These are phyloP conservation scores for Aspergillus latus DNA, from an alignment of 2,329 filamentous ascomycete species.

Conservation along the genomic window DNA sequence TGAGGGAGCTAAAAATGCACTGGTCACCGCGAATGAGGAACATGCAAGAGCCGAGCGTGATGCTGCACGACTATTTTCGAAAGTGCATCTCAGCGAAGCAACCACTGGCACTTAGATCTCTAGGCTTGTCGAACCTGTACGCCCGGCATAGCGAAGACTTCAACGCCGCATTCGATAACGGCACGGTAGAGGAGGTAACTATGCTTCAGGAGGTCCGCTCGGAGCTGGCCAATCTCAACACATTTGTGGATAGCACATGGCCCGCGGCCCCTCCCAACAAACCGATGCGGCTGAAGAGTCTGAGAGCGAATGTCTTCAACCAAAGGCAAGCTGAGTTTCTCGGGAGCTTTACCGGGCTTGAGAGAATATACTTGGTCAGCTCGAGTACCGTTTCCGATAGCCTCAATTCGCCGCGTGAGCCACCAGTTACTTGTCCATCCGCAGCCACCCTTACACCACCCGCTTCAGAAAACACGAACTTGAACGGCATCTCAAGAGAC, in stretches of 20 bases:
- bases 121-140: conserved; percentile 60
- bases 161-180: conserved; percentile 44
- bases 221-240: conserved; percentile 37
- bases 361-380: conserved; percentile 55
- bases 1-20: conserved; percentile 58
- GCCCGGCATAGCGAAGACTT: conserved; percentile 53
- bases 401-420: conserved; percentile 33
- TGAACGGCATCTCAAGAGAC: conserved; percentile 17
- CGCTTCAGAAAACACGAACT: conserved; percentile 19
- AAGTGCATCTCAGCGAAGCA: conserved; percentile 52
- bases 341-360: conserved; percentile 44
- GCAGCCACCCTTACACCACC: conserved; percentile 33
- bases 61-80: conserved; percentile 56
- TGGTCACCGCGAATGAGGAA: conserved; percentile 64
- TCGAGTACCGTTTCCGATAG: conserved; percentile 32
- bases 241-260: conserved; percentile 61
- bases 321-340: conserved; percentile 48
- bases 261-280: conserved; percentile 31
- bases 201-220: conserved; percentile 55
- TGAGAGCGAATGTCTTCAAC: conserved; percentile 52
- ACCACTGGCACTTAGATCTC: conserved; percentile 49
- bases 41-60: conserved; percentile 57
- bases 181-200: conserved; percentile 49
- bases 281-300: conserved; percentile 46
- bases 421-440: conserved; percentile 8